These are phyloP conservation scores for Lagenidium sp. DNA, from an alignment of 352 stramenopile genomes.

Conservation along the genomic window DNA sequence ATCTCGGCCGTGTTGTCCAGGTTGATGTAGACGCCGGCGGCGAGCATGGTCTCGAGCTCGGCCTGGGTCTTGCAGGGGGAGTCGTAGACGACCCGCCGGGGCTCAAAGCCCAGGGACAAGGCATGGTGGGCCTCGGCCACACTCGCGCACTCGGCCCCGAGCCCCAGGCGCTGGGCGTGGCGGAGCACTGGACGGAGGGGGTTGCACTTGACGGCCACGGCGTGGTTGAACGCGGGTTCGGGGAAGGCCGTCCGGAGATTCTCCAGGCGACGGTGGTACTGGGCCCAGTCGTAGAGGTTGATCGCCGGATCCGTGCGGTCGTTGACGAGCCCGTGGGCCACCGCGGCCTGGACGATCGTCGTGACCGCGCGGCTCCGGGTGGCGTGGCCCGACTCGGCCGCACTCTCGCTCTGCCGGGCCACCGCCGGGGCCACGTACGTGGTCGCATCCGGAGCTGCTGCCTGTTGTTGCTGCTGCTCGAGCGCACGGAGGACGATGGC, in stretches of 20 bases:
- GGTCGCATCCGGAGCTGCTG: not conserved
- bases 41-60: constrained; percentile 77
- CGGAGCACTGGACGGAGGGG: constrained; percentile 54
- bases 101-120: constrained; percentile 59
- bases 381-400: constrained; percentile 21
- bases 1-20: constrained; percentile 90
- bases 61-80: constrained; percentile 87
- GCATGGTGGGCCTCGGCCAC: constrained; percentile 77
- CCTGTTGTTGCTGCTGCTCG: constrained; percentile 5
- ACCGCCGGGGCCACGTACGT: constrained; percentile 44
- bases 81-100: constrained; percentile 85
- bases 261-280: constrained; percentile 41
- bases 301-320: constrained; percentile 45
- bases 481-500: constrained; percentile 9
- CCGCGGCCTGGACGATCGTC: constrained; percentile 33
- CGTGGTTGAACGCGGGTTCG: constrained; percentile 62
- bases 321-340: constrained; percentile 37
- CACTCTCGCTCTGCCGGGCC: constrained; percentile 23
- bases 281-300: constrained; percentile 61
- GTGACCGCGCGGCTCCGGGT: constrained; percentile 22
- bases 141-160: constrained; percentile 78
- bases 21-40: constrained; percentile 84
- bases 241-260: constrained; percentile 48
- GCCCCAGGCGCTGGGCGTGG: constrained; percentile 30
- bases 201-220: constrained; percentile 77